Percentiles rank a stretch among this genome's conserved stretches.
Evolutionary conservation across 768 basidiomycete species (phyloP).

Genomic region (Tulasnella sp.): DNA sequence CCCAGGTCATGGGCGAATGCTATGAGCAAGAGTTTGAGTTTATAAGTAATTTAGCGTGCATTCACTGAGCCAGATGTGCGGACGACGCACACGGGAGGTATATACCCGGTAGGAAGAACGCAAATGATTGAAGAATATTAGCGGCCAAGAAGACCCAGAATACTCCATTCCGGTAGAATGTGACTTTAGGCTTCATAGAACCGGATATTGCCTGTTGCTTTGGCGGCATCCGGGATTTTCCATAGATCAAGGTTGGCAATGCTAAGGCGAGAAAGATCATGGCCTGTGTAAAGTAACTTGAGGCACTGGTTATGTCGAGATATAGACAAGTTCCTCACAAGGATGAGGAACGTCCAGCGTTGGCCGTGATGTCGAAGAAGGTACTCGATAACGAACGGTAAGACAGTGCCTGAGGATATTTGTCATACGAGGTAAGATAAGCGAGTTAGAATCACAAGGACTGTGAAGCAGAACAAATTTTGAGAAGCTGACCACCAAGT

Average conservation of each 20-base stretch:
- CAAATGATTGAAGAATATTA: background rate
- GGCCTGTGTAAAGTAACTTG: background rate
- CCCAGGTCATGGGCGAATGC: slow-evolving; percentile 10
- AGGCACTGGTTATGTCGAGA: too few relatives aligned
- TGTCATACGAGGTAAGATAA: too few relatives aligned
- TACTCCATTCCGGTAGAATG: background rate
- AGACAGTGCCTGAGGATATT: background rate
- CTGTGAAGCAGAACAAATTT: too few relatives aligned
- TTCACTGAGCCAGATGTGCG: background rate
- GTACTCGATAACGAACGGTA: too few relatives aligned
- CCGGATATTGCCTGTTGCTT: background rate
- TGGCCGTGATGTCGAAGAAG: too few relatives aligned
- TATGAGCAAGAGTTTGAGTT: too few relatives aligned
- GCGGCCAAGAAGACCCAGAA: slow-evolving; percentile 7
- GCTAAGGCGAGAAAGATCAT: background rate
- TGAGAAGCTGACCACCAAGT: too few relatives aligned
- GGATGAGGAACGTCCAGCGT: too few relatives aligned
- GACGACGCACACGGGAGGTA: slow-evolving; percentile 7
- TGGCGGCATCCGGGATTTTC: slow-evolving; percentile 2
- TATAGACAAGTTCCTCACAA: too few relatives aligned
- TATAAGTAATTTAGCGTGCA: background rate
- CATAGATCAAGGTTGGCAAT: background rate
- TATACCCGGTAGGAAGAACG: slow-evolving; percentile 8
- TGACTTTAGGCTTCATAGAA: background rate
- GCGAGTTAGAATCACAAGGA: too few relatives aligned